Conservation (phyloP, 352 stramenopile genomes). For the Pythium brachiatum region DNA sequence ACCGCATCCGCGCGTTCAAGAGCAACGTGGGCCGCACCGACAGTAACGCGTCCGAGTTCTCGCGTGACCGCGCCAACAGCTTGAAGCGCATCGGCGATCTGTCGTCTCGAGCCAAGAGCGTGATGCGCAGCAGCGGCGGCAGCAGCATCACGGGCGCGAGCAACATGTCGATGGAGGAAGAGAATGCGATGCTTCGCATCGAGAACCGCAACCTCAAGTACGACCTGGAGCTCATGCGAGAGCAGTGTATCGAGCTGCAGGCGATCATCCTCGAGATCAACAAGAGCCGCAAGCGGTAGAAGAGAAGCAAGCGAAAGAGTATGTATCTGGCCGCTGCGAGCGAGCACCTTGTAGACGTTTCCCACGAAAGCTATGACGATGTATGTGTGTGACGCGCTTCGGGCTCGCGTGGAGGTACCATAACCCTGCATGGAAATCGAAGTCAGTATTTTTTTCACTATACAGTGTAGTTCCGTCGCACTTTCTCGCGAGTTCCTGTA, state of each 20-base stretch:
- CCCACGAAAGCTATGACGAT: not conserved
- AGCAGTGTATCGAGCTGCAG: conserved; percentile 86
- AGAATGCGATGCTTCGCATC: conserved; percentile 86
- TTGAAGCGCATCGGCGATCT: conserved; percentile 75
- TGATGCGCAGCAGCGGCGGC: conserved; percentile 61
- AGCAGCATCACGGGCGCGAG: conserved; percentile 62
- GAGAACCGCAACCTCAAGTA: conserved; percentile 88
- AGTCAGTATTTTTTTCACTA: conserved; percentile 6
- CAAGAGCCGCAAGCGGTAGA: conserved; percentile 83
- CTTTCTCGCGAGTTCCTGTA: no score
- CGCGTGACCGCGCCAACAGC: conserved; percentile 37
- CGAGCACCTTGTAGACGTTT: conserved; percentile 11
- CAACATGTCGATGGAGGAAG: conserved; percentile 73
- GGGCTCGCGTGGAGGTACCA: not conserved
- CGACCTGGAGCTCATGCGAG: conserved; percentile 85
- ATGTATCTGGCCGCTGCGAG: conserved; percentile 19
- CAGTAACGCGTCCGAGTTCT: conserved; percentile 21
- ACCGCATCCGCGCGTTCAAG: conserved; percentile 68
- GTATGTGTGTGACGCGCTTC: conserved; percentile 15
- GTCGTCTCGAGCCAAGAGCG: conserved; percentile 63
- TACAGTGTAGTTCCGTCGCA: no score
- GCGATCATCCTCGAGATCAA: conserved; percentile 90
- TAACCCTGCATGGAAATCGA: conserved; percentile 12
- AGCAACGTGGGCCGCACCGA: conserved; percentile 29
- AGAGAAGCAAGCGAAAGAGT: conserved; percentile 8